These are phyloP conservation scores for Neonectria hederae DNA, from an alignment of 2,329 filamentous ascomycete genomes.

Conservation along the genomic window DNA sequence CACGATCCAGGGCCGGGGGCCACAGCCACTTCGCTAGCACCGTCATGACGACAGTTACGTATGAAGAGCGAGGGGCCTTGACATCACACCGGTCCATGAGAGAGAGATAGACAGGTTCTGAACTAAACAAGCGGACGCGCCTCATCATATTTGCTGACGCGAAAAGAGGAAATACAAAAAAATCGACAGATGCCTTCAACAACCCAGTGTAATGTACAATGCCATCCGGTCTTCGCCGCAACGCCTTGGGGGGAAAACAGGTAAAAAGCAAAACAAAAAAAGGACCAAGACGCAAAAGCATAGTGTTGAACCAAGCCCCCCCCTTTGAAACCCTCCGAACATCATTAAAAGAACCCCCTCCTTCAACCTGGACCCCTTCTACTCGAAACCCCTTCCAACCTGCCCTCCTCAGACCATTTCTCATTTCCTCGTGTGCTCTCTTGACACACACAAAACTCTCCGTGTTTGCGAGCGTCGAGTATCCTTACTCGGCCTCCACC, in stretches of 20 bases:
- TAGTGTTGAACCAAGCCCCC: conserved; percentile 10
- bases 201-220: conserved; percentile 24
- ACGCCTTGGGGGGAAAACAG: conserved; percentile 19
- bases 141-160: conserved; percentile 22
- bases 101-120: neutral
- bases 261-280: conserved; percentile 4
- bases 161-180: conserved; percentile 17
- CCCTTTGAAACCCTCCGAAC: neutral
- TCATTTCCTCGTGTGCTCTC: neutral
- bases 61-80: neutral
- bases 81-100: neutral
- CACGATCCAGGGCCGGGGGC: neutral
- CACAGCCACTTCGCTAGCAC: neutral
- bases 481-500: conserved; percentile 25
- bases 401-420: neutral
- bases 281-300: conserved; percentile 2
- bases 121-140: conserved; percentile 3
- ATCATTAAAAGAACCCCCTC: neutral
- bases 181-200: neutral
- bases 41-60: neutral
- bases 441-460: neutral
- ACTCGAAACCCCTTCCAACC: neutral
- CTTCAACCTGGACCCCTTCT: neutral
- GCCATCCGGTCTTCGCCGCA: conserved; percentile 20
- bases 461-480: neutral